These are phyloP conservation scores for Apophysomyces sp. DNA, from an alignment of 371 early-diverging fungal species.

Conservation along the genomic window DNA sequence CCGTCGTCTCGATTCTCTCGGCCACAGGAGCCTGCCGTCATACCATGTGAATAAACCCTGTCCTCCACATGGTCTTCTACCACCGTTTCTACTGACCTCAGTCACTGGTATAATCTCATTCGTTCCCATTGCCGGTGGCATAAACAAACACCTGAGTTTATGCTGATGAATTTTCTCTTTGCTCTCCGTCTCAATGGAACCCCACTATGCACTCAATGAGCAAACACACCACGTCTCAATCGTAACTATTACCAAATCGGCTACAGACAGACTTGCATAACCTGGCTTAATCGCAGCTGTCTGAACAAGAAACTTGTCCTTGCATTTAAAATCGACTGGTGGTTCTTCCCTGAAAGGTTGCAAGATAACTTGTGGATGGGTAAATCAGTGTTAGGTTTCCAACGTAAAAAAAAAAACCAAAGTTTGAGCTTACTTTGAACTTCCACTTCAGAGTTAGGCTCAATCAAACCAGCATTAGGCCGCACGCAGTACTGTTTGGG, in stretches of 20 bases:
- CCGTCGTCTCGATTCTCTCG: not conserved
- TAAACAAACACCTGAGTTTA: slow-evolving; percentile 63
- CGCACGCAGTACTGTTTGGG: slow-evolving; percentile 91
- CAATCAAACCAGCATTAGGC: slow-evolving; percentile 82
- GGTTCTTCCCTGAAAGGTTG: slow-evolving; percentile 78
- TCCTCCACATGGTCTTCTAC: too few species aligned
- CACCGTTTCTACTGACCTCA: not conserved
- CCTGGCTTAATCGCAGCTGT: slow-evolving; percentile 12
- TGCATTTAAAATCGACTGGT: slow-evolving; percentile 66
- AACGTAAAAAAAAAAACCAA: too few species aligned
- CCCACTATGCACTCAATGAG: slow-evolving; percentile 65
- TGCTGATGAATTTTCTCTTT: slow-evolving; percentile 58
- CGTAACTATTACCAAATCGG: slow-evolving; percentile 15
- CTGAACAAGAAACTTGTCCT: slow-evolving; percentile 87
- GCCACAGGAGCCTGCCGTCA: not conserved
- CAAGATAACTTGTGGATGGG: slow-evolving; percentile 54
- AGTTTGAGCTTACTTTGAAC: slow-evolving; percentile 71
- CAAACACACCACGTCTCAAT: too few species aligned
- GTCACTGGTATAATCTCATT: not conserved
- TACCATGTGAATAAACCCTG: too few species aligned
- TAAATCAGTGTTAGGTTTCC: too few species aligned
- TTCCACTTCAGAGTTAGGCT: slow-evolving; percentile 54
- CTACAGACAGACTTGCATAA: slow-evolving; percentile 12
- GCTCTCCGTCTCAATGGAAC: slow-evolving; percentile 47
- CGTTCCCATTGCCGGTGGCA: slow-evolving; percentile 22